Evolutionary conservation across 208 protist species (phyloP).

Genomic region (Borovskyia barvae): DNA sequence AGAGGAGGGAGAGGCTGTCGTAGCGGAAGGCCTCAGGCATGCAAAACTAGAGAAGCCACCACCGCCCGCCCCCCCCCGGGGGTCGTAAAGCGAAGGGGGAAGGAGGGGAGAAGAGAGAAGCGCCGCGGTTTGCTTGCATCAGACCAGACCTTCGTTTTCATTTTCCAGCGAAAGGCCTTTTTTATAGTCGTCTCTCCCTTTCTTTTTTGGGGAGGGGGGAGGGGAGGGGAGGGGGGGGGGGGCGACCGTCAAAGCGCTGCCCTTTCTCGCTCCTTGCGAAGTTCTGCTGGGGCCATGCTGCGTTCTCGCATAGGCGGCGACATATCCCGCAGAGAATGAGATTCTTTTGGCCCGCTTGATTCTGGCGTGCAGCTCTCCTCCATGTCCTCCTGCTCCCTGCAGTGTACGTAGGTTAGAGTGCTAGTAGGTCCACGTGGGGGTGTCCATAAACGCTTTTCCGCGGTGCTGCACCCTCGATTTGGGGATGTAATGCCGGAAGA

Average conservation of each 20-base stretch:
- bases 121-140: no score
- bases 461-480: conserved; percentile 1
- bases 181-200: no score
- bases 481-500: no score
- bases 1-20: background rate
- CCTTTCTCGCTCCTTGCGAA: conserved; percentile 14
- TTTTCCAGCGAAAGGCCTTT: no score
- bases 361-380: conserved; percentile 13
- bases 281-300: conserved; percentile 47
- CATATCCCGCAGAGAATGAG: conserved; percentile 25
- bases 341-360: conserved; percentile 8
- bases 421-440: conserved; percentile 7
- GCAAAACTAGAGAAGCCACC: background rate
- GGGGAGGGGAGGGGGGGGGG: no score
- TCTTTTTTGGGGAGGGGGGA: background rate
- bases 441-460: background rate
- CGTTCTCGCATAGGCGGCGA: conserved; percentile 53
- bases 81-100: background rate
- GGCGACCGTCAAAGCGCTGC: no score
- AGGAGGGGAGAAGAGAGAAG: conserved; percentile 2
- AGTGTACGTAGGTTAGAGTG: conserved; percentile 9
- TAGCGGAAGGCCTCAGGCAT: background rate
- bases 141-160: no score
- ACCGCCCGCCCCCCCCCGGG: background rate
- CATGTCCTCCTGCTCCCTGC: conserved; percentile 11